Base-by-base conservation (phyloP, 2,329 filamentous ascomycete species). In the Venturia oleaginea region DNA sequence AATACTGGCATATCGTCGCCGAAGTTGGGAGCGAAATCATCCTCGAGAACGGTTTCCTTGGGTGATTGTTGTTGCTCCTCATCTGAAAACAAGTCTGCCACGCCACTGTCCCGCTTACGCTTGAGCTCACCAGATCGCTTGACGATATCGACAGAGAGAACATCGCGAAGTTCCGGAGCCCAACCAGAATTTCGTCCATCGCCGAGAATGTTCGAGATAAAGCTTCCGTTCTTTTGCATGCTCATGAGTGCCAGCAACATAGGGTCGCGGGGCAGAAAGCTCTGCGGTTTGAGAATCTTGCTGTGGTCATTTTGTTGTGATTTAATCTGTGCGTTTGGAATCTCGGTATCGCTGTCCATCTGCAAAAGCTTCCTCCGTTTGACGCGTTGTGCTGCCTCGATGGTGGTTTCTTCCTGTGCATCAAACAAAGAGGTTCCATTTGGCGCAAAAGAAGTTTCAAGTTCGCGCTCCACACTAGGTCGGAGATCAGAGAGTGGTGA, bases 161-260 rank as follows among this genome's bases (percentile, higher is more conserved):
- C 86, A n/a, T 89, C 91, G 66, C 91, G 88, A 24, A 99, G 83
- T 76, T 99, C 94, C 0, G 93, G 93, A 3, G 93, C 93, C 92
- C 92, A 97, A 51, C 85, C 85, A 68, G 85, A 83, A 69, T 87
- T 87, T 67, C 90, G 86, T 43, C 87, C 90, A 67, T 92, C 91
- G 62, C 90, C 87, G 77, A 97, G 87, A 67, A 96, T 87, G 70
- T 86, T 92, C 4, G 88, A 90, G 22, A 97, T 90, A 71, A 99
- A 97, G 46, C 87, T 90, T 63, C 94, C 93, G 63, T 84, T 91
- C 77, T 89, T 92, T 75, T 97, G 94, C 83, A 97, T 89, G 70
- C 92, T 91, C 80, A 96, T 89, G 27, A 99, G 80, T 40, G 91
- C 90, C 37, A 97, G 82, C 17, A 97, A 81, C 63, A 93, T 86